A percentile compares a stretch with the other conserved stretches of the same genome.
Conservation (phyloP, 352 stramenopile species). For the Pythium aristosporum region DNA sequence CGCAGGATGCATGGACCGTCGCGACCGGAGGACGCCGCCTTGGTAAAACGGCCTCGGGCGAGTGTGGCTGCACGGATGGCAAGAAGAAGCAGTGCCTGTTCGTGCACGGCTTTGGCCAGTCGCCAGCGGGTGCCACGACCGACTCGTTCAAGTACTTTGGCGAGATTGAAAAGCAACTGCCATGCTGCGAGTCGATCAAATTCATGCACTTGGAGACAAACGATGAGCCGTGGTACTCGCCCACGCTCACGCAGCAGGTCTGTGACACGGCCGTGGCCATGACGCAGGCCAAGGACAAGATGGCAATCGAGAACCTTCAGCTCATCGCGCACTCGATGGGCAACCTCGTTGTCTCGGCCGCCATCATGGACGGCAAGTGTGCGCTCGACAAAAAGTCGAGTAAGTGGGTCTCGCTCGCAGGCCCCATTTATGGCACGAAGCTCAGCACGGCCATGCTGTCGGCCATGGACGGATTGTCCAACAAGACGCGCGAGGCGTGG, state of each 20-base stretch:
- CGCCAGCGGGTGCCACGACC: not conserved
- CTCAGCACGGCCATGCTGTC: conserved; percentile 10
- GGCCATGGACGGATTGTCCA: conserved; percentile 11
- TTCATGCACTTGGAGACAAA: conserved; percentile 41
- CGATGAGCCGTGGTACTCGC: conserved; percentile 29
- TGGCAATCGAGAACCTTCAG: conserved; percentile 30
- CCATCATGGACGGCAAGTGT: conserved; percentile 30
- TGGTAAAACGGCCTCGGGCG: conserved; percentile 7
- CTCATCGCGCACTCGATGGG: conserved; percentile 45
- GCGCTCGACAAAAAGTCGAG: conserved; percentile 4
- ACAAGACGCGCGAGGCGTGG: not conserved
- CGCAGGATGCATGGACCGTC: conserved; percentile 11
- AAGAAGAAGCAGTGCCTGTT: conserved; percentile 31
- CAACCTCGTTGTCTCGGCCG: conserved; percentile 34
- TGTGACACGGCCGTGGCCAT: conserved; percentile 32
- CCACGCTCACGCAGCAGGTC: conserved; percentile 26
- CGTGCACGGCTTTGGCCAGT: conserved; percentile 30
- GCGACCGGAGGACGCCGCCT: conserved; percentile 11
- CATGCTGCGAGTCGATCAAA: conserved; percentile 38
- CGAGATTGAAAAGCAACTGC: conserved; percentile 22
- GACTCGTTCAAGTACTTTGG: conserved; percentile 35
- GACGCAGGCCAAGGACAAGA: conserved; percentile 6
- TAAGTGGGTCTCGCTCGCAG: conserved; percentile 29
- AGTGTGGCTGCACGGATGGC: conserved; percentile 17
- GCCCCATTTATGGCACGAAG: conserved; percentile 27